phyloP scores from a whole-genome alignment of 176 grass and related monocot species.

The Rhynchospora pubera region DNA sequence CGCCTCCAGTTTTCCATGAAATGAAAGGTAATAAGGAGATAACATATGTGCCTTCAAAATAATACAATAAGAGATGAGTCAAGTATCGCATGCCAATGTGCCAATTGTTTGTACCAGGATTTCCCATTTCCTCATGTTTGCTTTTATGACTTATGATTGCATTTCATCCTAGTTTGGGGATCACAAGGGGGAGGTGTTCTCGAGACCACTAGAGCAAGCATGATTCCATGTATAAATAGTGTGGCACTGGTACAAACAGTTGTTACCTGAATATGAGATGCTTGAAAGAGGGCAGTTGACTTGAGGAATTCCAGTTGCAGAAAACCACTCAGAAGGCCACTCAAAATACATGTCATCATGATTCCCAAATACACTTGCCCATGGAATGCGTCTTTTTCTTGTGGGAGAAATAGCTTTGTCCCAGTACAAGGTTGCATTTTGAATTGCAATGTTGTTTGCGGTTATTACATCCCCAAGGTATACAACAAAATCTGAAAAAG shows the following conservation, averaged over 20 bases:
- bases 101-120: not conserved
- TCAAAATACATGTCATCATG: slow-evolving; percentile 80
- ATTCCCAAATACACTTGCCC: slow-evolving; percentile 75
- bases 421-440: slow-evolving; percentile 82
- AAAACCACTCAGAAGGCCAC: slow-evolving; percentile 92
- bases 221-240: not conserved
- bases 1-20: too few species aligned
- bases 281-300: slow-evolving; percentile 30
- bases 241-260: not conserved
- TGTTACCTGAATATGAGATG: slow-evolving; percentile 34
- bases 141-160: not conserved
- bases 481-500: slow-evolving; percentile 66
- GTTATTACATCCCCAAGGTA: slow-evolving; percentile 89
- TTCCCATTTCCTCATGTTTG: not conserved
- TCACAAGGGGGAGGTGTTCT: not conserved
- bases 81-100: not conserved
- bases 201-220: not conserved
- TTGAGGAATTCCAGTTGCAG: slow-evolving; percentile 44
- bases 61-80: not conserved
- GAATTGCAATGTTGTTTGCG: slow-evolving; percentile 71
- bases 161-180: not conserved
- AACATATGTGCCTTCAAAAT: not conserved
- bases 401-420: slow-evolving; percentile 52
- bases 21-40: not conserved
- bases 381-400: slow-evolving; percentile 44